Percentiles rank a stretch among this genome's conserved stretches.
Conservation (phyloP, 1,284 basidiomycete species). For the Testicularia cyperi region DNA sequence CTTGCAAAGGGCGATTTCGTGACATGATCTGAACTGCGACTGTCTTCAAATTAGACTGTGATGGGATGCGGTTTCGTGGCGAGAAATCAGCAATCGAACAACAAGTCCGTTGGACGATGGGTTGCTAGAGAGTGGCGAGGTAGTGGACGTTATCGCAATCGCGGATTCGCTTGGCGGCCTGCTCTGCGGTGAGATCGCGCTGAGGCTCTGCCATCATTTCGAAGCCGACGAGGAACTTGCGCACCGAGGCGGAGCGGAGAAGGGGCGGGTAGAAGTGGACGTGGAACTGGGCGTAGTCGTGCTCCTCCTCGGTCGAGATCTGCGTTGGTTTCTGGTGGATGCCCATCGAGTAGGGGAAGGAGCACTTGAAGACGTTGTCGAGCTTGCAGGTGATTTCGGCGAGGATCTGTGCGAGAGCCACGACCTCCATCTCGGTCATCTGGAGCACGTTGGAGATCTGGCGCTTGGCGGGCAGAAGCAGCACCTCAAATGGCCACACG, state of each 20-base stretch:
- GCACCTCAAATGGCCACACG: conserved; percentile 87
- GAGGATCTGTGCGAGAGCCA: conserved; percentile 62
- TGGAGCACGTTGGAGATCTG: conserved; percentile 46
- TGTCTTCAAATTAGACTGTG: too few relatives aligned
- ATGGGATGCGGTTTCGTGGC: too few relatives aligned
- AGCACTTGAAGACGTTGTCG: conserved; percentile 64
- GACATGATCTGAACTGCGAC: too few relatives aligned
- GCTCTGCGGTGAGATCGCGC: conserved; percentile 85
- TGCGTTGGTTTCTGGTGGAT: conserved; percentile 72
- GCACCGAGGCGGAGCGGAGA: conserved; percentile 76
- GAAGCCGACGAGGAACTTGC: conserved; percentile 90
- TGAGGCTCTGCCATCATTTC: conserved; percentile 90
- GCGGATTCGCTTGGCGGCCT: conserved; percentile 73
- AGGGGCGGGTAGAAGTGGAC: conserved; percentile 87
- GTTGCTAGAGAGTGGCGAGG: conserved; percentile 17
- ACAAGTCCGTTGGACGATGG: too few relatives aligned
- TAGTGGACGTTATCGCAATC: conserved; percentile 52
- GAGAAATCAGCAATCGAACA: too few relatives aligned
- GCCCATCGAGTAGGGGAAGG: conserved; percentile 97
- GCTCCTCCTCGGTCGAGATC: conserved; percentile 61
- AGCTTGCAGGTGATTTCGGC: conserved; percentile 53
- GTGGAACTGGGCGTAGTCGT: conserved; percentile 73
- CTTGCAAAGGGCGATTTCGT: too few relatives aligned
- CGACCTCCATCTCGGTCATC: conserved; percentile 34
- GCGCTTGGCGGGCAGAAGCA: conserved; percentile 61